Evolutionary conservation across 1,284 basidiomycete species (phyloP).

Genomic region (Hemileia vastatrix): DNA sequence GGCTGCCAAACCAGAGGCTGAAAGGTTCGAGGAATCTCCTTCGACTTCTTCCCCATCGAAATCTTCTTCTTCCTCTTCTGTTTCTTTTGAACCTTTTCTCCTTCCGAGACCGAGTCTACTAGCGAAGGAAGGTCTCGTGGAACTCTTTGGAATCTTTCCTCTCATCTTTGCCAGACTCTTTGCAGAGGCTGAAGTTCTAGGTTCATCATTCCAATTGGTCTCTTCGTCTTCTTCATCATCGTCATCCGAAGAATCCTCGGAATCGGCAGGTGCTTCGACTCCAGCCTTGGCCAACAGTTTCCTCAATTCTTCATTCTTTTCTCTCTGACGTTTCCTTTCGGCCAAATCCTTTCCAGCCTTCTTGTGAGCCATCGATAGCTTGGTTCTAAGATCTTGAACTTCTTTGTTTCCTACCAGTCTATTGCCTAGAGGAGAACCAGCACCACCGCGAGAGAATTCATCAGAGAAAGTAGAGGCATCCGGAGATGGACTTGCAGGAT

Average conservation of each 20-base stretch:
- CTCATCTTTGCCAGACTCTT: slow-evolving; percentile 3
- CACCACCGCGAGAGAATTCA: background rate
- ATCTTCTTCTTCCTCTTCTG: background rate
- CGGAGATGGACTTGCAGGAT: background rate
- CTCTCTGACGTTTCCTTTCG: slow-evolving; percentile 36
- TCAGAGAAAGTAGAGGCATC: background rate
- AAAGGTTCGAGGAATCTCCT: slow-evolving; percentile 25
- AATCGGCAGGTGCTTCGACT: slow-evolving; percentile 29
- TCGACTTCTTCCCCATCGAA: background rate
- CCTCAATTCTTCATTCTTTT: slow-evolving; percentile 34
- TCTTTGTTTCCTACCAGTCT: slow-evolving; percentile 32
- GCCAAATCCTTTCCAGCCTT: slow-evolving; percentile 37
- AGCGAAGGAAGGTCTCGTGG: slow-evolving; percentile 22
- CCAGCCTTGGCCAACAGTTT: slow-evolving; percentile 33
- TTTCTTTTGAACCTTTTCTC: background rate
- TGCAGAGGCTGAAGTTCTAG: background rate
- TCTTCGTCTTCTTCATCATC: no score
- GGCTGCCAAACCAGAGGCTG: slow-evolving; percentile 23
- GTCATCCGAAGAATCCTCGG: slow-evolving; percentile 29
- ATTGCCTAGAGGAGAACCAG: slow-evolving; percentile 27
- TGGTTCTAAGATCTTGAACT: slow-evolving; percentile 34
- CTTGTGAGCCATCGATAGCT: slow-evolving; percentile 36
- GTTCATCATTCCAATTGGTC: slow-evolving; percentile 25
- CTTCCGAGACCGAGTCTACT: slow-evolving; percentile 7
- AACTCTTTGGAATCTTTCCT: slow-evolving; percentile 15